Conservation (phyloP, 2,329 filamentous ascomycete species). For the Ceratocystis destructans region DNA sequence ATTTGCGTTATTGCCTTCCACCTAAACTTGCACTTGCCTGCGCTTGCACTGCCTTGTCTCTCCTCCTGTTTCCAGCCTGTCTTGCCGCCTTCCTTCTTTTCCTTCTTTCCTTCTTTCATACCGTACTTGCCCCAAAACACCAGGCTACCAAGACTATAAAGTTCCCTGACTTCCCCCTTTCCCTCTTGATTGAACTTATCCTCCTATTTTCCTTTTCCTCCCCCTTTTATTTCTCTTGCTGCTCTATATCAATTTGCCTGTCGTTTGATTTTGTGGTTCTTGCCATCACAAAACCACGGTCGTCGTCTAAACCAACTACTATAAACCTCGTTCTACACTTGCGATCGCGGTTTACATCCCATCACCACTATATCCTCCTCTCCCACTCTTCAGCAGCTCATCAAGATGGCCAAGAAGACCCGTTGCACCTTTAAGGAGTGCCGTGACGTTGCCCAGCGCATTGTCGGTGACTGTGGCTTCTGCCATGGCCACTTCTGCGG, state of each 20-base stretch:
- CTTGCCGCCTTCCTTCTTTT: not conserved
- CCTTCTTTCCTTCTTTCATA: slow-evolving; percentile 6
- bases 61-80: slow-evolving; percentile 3
- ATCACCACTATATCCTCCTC: not conserved
- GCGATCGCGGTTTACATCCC: not conserved
- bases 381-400: not conserved
- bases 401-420: slow-evolving; percentile 57
- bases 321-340: not conserved
- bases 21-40: not conserved
- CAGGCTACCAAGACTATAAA: not conserved
- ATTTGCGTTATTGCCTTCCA: slow-evolving; percentile 2
- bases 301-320: too few species aligned
- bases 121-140: not conserved
- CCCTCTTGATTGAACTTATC: not conserved
- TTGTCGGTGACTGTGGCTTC: slow-evolving; percentile 92
- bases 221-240: not conserved
- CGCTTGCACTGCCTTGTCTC: not conserved
- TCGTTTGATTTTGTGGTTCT: too few species aligned
- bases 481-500: slow-evolving; percentile 90
- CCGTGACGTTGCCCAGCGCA: slow-evolving; percentile 74
- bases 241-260: not conserved
- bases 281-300: too few species aligned
- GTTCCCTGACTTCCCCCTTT: not conserved
- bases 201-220: not conserved
- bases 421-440: slow-evolving; percentile 84